Evolutionary conservation across 352 stramenopile species (phyloP).

Genomic region (Phytophthora pisi): DNA sequence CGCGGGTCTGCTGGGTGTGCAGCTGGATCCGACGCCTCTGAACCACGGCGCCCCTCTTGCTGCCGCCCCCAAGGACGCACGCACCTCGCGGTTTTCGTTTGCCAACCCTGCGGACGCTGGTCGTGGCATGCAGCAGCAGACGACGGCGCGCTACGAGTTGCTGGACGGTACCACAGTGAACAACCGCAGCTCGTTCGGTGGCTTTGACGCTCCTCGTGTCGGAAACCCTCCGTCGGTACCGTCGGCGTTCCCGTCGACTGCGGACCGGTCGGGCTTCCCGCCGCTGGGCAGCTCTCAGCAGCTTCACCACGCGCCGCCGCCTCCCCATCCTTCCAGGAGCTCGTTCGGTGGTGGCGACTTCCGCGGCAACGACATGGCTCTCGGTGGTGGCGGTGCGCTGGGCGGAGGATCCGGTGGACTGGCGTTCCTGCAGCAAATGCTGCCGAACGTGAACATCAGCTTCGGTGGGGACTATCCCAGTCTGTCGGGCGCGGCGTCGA

Average conservation of each 20-base stretch:
- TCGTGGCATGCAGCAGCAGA: slow-evolving; percentile 17
- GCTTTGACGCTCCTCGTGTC: slow-evolving; percentile 23
- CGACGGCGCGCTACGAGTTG: slow-evolving; percentile 33
- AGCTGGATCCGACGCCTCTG: slow-evolving; percentile 56
- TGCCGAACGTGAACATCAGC: slow-evolving; percentile 90
- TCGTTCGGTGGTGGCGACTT: slow-evolving; percentile 42
- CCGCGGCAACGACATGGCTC: slow-evolving; percentile 27
- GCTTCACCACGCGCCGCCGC: slow-evolving; percentile 30
- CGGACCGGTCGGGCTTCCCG: slow-evolving; percentile 48
- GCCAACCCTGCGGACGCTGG: slow-evolving; percentile 54
- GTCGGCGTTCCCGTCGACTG: slow-evolving; percentile 29
- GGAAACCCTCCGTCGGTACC: slow-evolving; percentile 14
- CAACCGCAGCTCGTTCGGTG: slow-evolving; percentile 33
- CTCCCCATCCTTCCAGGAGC: slow-evolving; percentile 28
- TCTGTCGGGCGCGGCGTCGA: slow-evolving; percentile 13
- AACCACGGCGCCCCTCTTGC: slow-evolving; percentile 39
- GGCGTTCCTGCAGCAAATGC: slow-evolving; percentile 87
- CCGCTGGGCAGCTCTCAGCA: slow-evolving; percentile 42
- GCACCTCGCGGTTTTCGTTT: slow-evolving; percentile 83
- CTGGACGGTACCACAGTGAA: slow-evolving; percentile 41
- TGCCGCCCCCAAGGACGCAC: slow-evolving; percentile 42
- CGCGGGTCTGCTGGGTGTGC: slow-evolving; percentile 64
- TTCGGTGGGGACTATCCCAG: slow-evolving; percentile 73
- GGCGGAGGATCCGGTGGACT: slow-evolving; percentile 42
- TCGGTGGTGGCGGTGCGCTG: slow-evolving; percentile 7